Conservation (phyloP, 805 yeast species). For the Candida boleticola region DNA sequence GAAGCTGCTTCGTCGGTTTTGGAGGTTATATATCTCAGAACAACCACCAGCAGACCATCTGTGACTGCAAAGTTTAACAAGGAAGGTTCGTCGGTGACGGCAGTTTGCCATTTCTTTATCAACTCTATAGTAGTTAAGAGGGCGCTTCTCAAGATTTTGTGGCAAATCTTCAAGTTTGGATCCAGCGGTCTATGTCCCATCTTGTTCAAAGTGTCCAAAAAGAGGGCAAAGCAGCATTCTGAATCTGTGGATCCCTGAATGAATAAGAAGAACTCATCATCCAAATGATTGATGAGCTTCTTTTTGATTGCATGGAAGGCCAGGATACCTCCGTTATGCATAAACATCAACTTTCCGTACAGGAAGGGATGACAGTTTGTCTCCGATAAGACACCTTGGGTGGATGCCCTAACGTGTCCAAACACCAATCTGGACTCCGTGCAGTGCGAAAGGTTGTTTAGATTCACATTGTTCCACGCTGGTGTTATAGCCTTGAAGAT, state of each 20-base stretch:
- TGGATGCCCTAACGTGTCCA: conserved; percentile 95
- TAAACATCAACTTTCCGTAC: conserved; percentile 83
- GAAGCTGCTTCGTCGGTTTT: conserved; percentile 95
- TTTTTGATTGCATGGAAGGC: conserved; percentile 74
- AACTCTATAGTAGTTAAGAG: conserved; percentile 68
- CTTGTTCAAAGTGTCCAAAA: conserved; percentile 69
- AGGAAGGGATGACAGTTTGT: conserved; percentile 97
- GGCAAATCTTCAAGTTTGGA: conserved; percentile 38
- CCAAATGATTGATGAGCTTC: conserved; percentile 63
- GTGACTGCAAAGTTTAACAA: conserved; percentile 91
- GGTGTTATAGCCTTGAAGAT: conserved; percentile 95
- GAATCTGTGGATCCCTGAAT: conserved; percentile 96
- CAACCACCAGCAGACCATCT: conserved; percentile 84
- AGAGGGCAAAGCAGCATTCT: conserved; percentile 91
- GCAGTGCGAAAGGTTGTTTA: conserved; percentile 82
- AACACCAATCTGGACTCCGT: conserved; percentile 82
- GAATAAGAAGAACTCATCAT: conserved; percentile 73
- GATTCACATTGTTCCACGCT: conserved; percentile 94
- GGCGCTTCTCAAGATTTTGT: conserved; percentile 62
- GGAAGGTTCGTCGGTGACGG: conserved; percentile 63
- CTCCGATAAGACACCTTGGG: conserved; percentile 90
- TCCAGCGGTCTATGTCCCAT: conserved; percentile 72
- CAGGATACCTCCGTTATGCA: conserved; percentile 95
- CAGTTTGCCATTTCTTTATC: conserved; percentile 78
- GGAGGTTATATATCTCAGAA: conserved; percentile 84